phyloP scores from a whole-genome alignment of 805 yeast genomes.

The Clavispora fructus region DNA sequence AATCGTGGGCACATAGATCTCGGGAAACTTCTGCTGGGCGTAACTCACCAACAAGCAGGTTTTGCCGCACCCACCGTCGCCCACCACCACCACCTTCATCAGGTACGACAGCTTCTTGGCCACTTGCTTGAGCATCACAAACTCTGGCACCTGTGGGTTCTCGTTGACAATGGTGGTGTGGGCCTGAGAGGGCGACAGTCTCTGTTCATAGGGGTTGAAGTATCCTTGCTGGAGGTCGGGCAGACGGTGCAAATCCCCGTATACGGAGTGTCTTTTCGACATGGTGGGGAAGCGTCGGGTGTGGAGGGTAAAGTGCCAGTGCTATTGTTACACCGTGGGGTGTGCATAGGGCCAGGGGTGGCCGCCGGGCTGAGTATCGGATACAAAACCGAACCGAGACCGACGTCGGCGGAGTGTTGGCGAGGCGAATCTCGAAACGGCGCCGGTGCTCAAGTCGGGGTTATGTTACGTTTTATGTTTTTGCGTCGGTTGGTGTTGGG shows the following conservation, averaged over 20 bases:
- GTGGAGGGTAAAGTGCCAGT: background rate
- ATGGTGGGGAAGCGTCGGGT: background rate
- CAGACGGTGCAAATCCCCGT: slow-evolving; percentile 3
- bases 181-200: slow-evolving; percentile 10
- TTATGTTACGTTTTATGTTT: too few relatives aligned
- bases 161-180: slow-evolving; percentile 28
- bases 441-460: too few relatives aligned
- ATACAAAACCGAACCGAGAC: background rate
- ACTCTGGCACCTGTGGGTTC: slow-evolving; percentile 33
- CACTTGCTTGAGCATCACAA: slow-evolving; percentile 22
- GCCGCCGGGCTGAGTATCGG: background rate
- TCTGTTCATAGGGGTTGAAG: slow-evolving; percentile 15
- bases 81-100: slow-evolving; percentile 72
- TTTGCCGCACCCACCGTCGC: slow-evolving; percentile 91
- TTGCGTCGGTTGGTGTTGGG: too few relatives aligned
- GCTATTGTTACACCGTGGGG: background rate
- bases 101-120: slow-evolving; percentile 16
- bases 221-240: slow-evolving; percentile 12
- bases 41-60: slow-evolving; percentile 70
- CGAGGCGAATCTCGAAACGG: too few relatives aligned
- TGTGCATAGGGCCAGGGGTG: background rate
- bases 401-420: too few relatives aligned
- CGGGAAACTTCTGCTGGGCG: slow-evolving; percentile 66
- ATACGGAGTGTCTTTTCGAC: slow-evolving; percentile 6
- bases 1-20: slow-evolving; percentile 72